A percentile compares a stretch with the other conserved stretches of the same genome.
phyloP scores from a whole-genome alignment of 2,329 filamentous ascomycete genomes.

The Fusarium setosum region DNA sequence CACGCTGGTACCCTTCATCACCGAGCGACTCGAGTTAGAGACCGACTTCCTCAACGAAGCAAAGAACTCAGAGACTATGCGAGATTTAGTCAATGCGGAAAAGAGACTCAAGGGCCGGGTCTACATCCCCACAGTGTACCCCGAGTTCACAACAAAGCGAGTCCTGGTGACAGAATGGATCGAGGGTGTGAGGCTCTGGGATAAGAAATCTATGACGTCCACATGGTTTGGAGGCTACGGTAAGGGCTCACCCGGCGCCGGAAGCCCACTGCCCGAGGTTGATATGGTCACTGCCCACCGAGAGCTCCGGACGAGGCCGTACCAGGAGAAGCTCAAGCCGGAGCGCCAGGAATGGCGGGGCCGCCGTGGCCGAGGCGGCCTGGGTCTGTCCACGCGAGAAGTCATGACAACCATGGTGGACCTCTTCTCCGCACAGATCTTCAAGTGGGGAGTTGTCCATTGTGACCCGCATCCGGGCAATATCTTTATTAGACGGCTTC shows the following conservation, averaged over 20 bases:
- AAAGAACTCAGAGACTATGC: constrained; percentile 87
- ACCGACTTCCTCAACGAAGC: constrained; percentile 96
- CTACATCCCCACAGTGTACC: constrained; percentile 88
- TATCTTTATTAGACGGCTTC: constrained; percentile 90
- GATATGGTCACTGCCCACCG: constrained; percentile 59
- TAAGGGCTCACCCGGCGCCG: constrained; percentile 82
- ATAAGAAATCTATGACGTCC: constrained; percentile 82
- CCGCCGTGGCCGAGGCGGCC: constrained; percentile 76
- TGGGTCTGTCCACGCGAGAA: constrained; percentile 84
- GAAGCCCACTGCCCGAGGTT: constrained; percentile 67
- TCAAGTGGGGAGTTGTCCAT: constrained; percentile 94
- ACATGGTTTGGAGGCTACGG: constrained; percentile 84
- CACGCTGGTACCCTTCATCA: constrained; percentile 90
- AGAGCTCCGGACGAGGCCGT: constrained; percentile 62
- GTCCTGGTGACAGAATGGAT: constrained; percentile 98
- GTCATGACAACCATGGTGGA: constrained; percentile 98
- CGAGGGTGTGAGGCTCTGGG: constrained; percentile 92
- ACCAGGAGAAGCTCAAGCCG: constrained; percentile 77
- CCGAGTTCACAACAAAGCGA: constrained; percentile 82
- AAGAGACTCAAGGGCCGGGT: constrained; percentile 81
- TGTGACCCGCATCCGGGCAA: constrained; percentile 98
- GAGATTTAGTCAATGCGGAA: constrained; percentile 78
- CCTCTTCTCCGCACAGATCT: constrained; percentile 97
- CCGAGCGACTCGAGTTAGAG: constrained; percentile 90
- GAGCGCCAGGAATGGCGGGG: constrained; percentile 84